Evolutionary conservation across 352 stramenopile species (phyloP).

Genomic region (Phytophthora cajani): DNA sequence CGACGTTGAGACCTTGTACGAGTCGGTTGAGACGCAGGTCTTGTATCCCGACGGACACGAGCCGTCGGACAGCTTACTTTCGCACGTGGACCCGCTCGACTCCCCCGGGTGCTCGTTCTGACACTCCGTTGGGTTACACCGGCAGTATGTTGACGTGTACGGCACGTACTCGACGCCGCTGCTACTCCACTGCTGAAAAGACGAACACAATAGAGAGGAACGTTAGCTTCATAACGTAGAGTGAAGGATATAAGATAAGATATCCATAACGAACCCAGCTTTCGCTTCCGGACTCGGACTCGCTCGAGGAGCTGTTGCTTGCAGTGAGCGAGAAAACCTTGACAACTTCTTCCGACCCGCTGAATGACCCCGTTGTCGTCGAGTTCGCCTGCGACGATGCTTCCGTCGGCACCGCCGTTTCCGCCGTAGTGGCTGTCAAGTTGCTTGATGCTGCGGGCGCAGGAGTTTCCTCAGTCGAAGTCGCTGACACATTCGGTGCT

Average conservation of each 20-base stretch:
- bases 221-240: conserved; percentile 5
- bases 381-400: conserved; percentile 21
- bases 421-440: conserved; percentile 2
- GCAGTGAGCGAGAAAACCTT: conserved; percentile 38
- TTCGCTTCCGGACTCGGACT: conserved; percentile 22
- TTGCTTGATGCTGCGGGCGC: conserved; percentile 7
- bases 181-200: conserved; percentile 21
- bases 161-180: conserved; percentile 29
- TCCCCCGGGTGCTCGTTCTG: conserved; percentile 70
- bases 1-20: conserved; percentile 73
- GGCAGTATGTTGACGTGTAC: conserved; percentile 74
- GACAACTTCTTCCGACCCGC: conserved; percentile 18
- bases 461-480: conserved; percentile 9
- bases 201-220: background rate
- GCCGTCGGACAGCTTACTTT: conserved; percentile 49
- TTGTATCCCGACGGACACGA: conserved; percentile 67
- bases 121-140: conserved; percentile 72
- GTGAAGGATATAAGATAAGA: background rate
- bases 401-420: conserved; percentile 27
- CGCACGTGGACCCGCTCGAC: conserved; percentile 50
- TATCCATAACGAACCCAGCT: conserved; percentile 22
- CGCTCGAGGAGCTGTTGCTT: conserved; percentile 34
- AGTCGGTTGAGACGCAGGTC: conserved; percentile 72
- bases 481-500: conserved; percentile 3
- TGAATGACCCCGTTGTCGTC: conserved; percentile 9